phyloP scores from a whole-genome alignment of 768 basidiomycete genomes.

The Pholiota microspora region DNA sequence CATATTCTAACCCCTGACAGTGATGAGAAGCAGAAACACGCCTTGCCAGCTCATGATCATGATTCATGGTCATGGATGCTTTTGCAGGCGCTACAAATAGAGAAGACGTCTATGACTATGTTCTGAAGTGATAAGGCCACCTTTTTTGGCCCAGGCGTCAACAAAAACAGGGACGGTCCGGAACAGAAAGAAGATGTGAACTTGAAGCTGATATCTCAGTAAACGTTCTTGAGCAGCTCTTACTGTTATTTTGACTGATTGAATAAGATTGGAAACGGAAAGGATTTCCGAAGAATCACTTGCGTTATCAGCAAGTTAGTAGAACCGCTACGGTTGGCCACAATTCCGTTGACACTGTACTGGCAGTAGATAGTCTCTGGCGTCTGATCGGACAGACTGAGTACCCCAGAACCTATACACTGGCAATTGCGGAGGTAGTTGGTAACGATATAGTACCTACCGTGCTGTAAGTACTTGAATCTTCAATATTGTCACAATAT shows the following conservation, averaged over 20 bases:
- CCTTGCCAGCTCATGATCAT: slow-evolving; percentile 11
- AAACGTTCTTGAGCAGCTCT: background rate
- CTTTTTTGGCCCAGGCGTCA: background rate
- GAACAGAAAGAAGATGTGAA: background rate
- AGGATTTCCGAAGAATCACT: background rate
- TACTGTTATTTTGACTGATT: background rate
- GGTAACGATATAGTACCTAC: too few relatives aligned
- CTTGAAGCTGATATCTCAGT: background rate
- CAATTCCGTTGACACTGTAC: background rate
- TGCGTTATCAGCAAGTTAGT: background rate
- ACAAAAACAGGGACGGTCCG: background rate
- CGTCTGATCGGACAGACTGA: background rate
- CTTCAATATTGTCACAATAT: too few relatives aligned
- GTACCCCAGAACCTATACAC: too few relatives aligned
- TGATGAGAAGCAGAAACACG: background rate
- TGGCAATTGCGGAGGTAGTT: too few relatives aligned
- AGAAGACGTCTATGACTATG: background rate
- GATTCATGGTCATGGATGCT: background rate
- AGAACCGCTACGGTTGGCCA: background rate
- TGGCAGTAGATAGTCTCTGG: background rate
- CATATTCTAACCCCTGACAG: slow-evolving; percentile 1
- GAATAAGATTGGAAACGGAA: background rate
- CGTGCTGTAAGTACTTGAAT: too few relatives aligned
- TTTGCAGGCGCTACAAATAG: background rate
- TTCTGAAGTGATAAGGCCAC: background rate